Evolutionary conservation across 129 eudicot genomes (phyloP), one percentile per base, ranked within the genome.

Genomic region (Arctium lappa): DNA sequence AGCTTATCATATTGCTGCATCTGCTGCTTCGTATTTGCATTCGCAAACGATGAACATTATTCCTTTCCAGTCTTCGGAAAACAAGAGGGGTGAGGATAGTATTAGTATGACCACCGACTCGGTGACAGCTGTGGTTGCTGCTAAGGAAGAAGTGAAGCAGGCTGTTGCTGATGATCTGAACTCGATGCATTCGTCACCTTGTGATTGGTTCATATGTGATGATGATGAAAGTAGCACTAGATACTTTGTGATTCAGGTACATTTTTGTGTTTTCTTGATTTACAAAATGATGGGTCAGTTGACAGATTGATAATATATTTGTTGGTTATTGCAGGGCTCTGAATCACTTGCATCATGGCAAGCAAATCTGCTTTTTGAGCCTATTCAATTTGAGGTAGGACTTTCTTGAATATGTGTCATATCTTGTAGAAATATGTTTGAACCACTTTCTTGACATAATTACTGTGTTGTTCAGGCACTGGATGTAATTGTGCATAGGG

Each of bases 341-440:
- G 99, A 93, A 82, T 90, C 99, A 42, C 75, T 96, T 39, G 90
- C 99, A 50, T 96, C 99, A 29, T 96, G 99, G 99, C 93, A 96
- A 82, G 99, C 99, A 29, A 96, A 96, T 86, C 88, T 96, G 75
- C 92, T 96, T 66, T 96, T 96, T 60, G 98, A 96, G 86, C 99
- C 99, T 27, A 81, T 96, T 73, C 82, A 89, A 31, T 93, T 96
- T 80, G 99, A 93, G 95, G 98, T 93, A 91, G 27, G 71, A 72
- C 15, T 36, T 69, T 79, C 32, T 4, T 42, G 9, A 74, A 39
- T 9, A 18, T 72, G 18, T 37, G 31, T 62, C 6, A 5, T 32
- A 8, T 30, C 3, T 39, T 27, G 30, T 80, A 27, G 33, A 66
- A 15, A 22, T 8, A 22, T 27, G 34, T 60, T 60, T 60, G 68